phyloP scores from a whole-genome alignment of 768 basidiomycete genomes.

The Suillus discolor region DNA sequence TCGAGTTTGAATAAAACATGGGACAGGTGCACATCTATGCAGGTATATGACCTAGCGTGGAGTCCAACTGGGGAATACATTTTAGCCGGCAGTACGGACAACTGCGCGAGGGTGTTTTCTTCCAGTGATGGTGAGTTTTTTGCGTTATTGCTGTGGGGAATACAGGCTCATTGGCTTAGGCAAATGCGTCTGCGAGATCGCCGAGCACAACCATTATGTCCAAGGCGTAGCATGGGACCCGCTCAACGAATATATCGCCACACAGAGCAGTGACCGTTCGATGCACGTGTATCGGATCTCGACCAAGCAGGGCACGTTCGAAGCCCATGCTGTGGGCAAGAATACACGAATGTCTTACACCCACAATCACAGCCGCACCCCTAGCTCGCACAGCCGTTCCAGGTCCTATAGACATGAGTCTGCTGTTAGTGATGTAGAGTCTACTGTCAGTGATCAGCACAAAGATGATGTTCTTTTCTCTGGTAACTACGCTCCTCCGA shows the following conservation, averaged over 20 bases:
- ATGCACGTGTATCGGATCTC: slow-evolving; percentile 93
- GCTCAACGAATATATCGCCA: slow-evolving; percentile 94
- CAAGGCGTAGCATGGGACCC: slow-evolving; percentile 99
- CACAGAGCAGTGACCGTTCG: slow-evolving; percentile 93
- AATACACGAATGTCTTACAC: slow-evolving; percentile 69
- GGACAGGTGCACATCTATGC: slow-evolving; percentile 87
- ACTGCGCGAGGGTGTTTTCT: slow-evolving; percentile 84
- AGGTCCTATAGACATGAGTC: slow-evolving; percentile 70
- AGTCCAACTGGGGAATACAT: slow-evolving; percentile 94
- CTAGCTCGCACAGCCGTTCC: slow-evolving; percentile 63
- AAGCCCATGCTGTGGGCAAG: slow-evolving; percentile 89
- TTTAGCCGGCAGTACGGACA: slow-evolving; percentile 96
- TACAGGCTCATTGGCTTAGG: slow-evolving; percentile 44
- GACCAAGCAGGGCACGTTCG: slow-evolving; percentile 77
- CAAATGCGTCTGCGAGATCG: slow-evolving; percentile 85
- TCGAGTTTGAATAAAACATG: slow-evolving; percentile 15
- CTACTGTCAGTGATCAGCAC: slow-evolving; percentile 55
- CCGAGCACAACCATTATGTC: slow-evolving; percentile 95
- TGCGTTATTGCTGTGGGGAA: slow-evolving; percentile 3
- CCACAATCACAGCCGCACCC: slow-evolving; percentile 70
- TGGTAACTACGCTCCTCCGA: slow-evolving; percentile 46
- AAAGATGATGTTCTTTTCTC: slow-evolving; percentile 42
- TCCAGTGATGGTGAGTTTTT: slow-evolving; percentile 62
- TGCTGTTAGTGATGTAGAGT: slow-evolving; percentile 76
- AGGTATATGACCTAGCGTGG: slow-evolving; percentile 98